Conservation (phyloP, 2,329 filamentous ascomycete species). For the Shiraia bambusicola region DNA sequence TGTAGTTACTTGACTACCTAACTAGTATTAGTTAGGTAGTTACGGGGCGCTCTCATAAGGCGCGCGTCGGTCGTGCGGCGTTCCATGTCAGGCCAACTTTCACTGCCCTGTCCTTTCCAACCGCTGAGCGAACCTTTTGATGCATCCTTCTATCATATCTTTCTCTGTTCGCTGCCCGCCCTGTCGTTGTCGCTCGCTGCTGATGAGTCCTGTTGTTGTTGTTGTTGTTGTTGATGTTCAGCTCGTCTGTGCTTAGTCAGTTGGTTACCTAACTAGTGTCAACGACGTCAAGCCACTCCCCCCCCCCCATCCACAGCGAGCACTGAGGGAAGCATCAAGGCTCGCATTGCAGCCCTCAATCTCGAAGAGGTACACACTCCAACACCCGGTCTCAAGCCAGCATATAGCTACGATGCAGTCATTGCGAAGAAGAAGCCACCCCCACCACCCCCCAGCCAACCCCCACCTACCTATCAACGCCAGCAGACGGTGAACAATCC, state of each 20-base stretch:
- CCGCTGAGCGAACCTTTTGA: not conserved
- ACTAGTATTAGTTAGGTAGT: too few relatives aligned
- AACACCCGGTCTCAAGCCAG: constrained; percentile 38
- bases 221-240: constrained; percentile 1
- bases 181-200: constrained; percentile 1
- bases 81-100: constrained; percentile 1
- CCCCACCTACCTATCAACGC: constrained; percentile 35
- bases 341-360: constrained; percentile 52
- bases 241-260: constrained; percentile 10
- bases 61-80: constrained; percentile 3
- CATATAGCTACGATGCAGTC: constrained; percentile 40
- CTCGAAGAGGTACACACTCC: constrained; percentile 48
- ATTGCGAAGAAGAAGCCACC: constrained; percentile 40
- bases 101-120: not conserved
- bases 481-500: constrained; percentile 46
- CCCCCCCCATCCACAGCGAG: constrained; percentile 9
- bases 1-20: too few relatives aligned
- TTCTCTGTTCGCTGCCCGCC: not conserved
- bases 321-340: constrained; percentile 42
- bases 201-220: not conserved
- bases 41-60: constrained; percentile 6
- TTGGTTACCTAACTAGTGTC: too few relatives aligned
- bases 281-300: constrained; percentile 6
- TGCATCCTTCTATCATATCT: constrained; percentile 4
- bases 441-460: constrained; percentile 41